Conservation (phyloP, 2,329 filamentous ascomycete species). For the Bipolaris oryzae region DNA sequence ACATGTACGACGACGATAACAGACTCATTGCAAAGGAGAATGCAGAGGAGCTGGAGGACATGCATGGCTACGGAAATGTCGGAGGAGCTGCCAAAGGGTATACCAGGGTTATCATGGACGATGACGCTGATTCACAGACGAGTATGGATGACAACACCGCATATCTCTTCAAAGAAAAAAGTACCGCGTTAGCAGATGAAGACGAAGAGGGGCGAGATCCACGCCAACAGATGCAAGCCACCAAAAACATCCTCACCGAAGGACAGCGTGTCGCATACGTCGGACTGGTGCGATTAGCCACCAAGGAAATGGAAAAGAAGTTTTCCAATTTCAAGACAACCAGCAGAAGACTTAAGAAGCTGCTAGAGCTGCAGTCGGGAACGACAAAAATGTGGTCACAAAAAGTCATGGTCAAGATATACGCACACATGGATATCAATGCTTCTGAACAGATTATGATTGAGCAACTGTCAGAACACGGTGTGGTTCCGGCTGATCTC, state of each 20-base stretch:
- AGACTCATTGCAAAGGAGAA: slow-evolving; percentile 83
- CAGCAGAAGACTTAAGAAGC: slow-evolving; percentile 73
- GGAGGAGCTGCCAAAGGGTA: slow-evolving; percentile 95
- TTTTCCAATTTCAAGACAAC: slow-evolving; percentile 66
- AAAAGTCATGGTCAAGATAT: slow-evolving; percentile 95
- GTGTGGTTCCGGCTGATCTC: slow-evolving; percentile 82
- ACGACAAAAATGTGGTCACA: slow-evolving; percentile 94
- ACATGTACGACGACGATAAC: slow-evolving; percentile 95
- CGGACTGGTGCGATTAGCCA: slow-evolving; percentile 80
- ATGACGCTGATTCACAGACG: slow-evolving; percentile 90
- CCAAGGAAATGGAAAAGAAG: slow-evolving; percentile 77
- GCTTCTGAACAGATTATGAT: slow-evolving; percentile 96
- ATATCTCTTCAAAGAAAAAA: slow-evolving; percentile 85
- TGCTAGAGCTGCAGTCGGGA: slow-evolving; percentile 72
- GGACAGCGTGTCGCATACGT: slow-evolving; percentile 97
- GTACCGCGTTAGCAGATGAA: slow-evolving; percentile 66
- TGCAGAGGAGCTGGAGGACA: slow-evolving; percentile 69
- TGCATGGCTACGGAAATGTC: slow-evolving; percentile 74
- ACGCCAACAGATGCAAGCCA: slow-evolving; percentile 89
- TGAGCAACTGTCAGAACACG: slow-evolving; percentile 92
- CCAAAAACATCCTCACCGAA: slow-evolving; percentile 92
- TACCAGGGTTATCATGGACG: slow-evolving; percentile 91
- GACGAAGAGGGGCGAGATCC: slow-evolving; percentile 82
- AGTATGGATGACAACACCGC: slow-evolving; percentile 97
- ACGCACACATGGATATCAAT: slow-evolving; percentile 95